phyloP scores from a whole-genome alignment of 1,284 basidiomycete species.

The Phellopilus nigrolimitatus region DNA sequence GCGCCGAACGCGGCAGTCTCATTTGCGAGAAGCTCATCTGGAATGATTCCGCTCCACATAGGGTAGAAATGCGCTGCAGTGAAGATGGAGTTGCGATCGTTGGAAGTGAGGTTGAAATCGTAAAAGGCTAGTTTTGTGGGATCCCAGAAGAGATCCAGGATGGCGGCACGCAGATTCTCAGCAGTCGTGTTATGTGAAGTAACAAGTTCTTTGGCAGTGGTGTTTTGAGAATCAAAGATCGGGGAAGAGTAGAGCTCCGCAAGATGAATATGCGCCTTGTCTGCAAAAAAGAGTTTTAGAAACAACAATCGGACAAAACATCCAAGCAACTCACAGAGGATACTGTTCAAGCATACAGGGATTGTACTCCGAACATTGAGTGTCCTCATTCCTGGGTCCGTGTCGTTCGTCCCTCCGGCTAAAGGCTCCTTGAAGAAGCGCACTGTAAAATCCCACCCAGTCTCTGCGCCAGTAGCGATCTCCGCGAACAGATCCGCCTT shows the following conservation, averaged over 20 bases:
- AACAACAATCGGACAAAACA: neutral
- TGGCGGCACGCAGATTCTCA: slow-evolving; percentile 53
- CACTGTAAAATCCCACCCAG: slow-evolving; percentile 53
- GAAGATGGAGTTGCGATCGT: slow-evolving; percentile 60
- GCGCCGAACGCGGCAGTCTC: slow-evolving; percentile 61
- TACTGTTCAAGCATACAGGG: slow-evolving; percentile 80
- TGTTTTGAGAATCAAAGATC: slow-evolving; percentile 32
- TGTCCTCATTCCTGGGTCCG: slow-evolving; percentile 56
- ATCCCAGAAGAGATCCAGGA: slow-evolving; percentile 89
- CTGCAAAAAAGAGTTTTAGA: slow-evolving; percentile 32
- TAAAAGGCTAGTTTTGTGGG: slow-evolving; percentile 79
- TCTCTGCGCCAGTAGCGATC: slow-evolving; percentile 84
- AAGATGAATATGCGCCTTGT: slow-evolving; percentile 59
- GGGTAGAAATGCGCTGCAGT: slow-evolving; percentile 79
- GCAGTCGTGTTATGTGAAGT: slow-evolving; percentile 58
- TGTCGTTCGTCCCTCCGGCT: slow-evolving; percentile 33
- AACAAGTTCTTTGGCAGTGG: slow-evolving; percentile 32
- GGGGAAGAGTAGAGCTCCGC: slow-evolving; percentile 56
- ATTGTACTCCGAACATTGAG: slow-evolving; percentile 69
- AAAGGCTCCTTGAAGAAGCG: slow-evolving; percentile 47
- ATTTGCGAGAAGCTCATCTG: slow-evolving; percentile 58
- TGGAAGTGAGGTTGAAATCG: slow-evolving; percentile 74
- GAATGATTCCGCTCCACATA: slow-evolving; percentile 83
- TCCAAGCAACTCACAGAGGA: slow-evolving; percentile 58
- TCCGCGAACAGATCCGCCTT: slow-evolving; percentile 78